A percentile compares a stretch with the other conserved stretches of the same genome.
These are phyloP conservation scores for Sordariomycetes sp. DNA, from an alignment of 2,329 filamentous ascomycete species.

Conservation along the genomic window DNA sequence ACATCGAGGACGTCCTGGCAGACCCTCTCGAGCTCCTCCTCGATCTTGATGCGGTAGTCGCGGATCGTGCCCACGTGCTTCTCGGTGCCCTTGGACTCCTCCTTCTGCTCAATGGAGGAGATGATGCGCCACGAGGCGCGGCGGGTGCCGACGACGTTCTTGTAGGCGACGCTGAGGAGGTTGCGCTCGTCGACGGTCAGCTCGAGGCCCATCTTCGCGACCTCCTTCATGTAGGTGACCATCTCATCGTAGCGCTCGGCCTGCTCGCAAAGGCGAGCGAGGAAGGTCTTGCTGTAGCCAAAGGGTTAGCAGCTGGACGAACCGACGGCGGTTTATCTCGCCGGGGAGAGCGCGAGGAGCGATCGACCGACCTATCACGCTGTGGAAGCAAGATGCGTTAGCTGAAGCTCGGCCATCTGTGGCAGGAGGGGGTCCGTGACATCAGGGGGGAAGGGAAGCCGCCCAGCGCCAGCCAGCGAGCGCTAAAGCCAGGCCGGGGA, in stretches of 20 bases:
- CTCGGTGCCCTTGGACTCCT: constrained; percentile 96
- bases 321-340: background rate
- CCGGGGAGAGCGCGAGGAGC: background rate
- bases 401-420: constrained; percentile 14
- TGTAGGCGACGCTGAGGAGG: constrained; percentile 97
- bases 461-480: no score
- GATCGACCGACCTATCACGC: constrained; percentile 56
- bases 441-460: background rate
- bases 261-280: constrained; percentile 99
- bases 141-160: constrained; percentile 97
- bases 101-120: constrained; percentile 99
- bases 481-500: background rate
- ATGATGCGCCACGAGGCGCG: constrained; percentile 99
- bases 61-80: constrained; percentile 91
- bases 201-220: constrained; percentile 76
- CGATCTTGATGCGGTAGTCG: constrained; percentile 97
- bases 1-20: constrained; percentile 97
- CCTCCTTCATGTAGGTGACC: constrained; percentile 99
- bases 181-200: constrained; percentile 96
- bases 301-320: background rate
- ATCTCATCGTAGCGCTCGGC: constrained; percentile 99
- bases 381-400: constrained; percentile 29
- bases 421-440: background rate
- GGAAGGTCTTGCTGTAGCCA: constrained; percentile 88
- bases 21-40: constrained; percentile 92